These are phyloP conservation scores for Toxicodendron radicans DNA, from an alignment of 345 rosid genomes.

Conservation along the genomic window DNA sequence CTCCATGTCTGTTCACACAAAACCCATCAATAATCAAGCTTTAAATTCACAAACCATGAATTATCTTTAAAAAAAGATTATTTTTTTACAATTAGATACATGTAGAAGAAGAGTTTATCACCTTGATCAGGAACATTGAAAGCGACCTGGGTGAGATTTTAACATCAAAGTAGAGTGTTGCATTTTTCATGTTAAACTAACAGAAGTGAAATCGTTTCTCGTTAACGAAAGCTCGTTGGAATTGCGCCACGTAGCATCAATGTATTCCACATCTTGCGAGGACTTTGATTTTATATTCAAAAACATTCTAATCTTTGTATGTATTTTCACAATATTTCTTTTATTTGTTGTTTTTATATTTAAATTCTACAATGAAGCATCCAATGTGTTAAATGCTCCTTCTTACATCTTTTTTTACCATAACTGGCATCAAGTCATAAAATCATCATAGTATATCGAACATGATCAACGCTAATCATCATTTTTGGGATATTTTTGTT, in stretches of 20 bases:
- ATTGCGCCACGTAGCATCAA: background rate
- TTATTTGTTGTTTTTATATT: too few species aligned
- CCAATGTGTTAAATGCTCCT: too few species aligned
- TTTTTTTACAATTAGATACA: too few species aligned
- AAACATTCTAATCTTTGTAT: too few species aligned
- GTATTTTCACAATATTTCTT: too few species aligned
- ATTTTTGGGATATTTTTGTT: too few species aligned
- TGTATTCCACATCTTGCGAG: background rate
- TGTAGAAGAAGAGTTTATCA: conserved; percentile 3
- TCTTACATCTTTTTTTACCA: too few species aligned
- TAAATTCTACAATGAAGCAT: too few species aligned
- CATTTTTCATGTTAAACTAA: background rate
- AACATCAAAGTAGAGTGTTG: conserved; percentile 13
- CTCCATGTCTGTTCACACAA: conserved; percentile 63
- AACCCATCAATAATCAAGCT: background rate
- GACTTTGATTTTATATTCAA: too few species aligned
- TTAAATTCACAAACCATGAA: background rate
- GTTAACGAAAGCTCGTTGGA: background rate
- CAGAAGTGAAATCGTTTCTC: background rate
- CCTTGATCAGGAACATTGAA: conserved; percentile 76
- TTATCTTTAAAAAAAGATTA: too few species aligned
- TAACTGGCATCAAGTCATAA: too few species aligned
- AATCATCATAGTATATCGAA: too few species aligned
- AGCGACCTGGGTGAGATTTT: conserved; percentile 15
- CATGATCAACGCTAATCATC: background rate